Evolutionary conservation across 2,329 filamentous ascomycete species (phyloP).

Genomic region (Aspergillus caelatus): DNA sequence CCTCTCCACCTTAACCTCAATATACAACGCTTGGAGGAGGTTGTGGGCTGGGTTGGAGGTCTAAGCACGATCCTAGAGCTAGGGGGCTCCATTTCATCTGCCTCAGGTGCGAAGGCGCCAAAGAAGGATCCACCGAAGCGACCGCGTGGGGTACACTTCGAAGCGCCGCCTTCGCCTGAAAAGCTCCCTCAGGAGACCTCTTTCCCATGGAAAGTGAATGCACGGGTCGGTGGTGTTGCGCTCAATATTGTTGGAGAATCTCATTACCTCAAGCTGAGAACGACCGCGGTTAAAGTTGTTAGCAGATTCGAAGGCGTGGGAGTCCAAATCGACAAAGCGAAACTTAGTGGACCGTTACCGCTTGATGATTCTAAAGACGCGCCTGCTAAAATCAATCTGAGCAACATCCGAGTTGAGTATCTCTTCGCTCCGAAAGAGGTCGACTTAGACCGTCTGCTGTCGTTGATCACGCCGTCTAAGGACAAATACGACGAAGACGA

Average conservation of each 20-base stretch:
- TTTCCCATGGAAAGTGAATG: constrained; percentile 65
- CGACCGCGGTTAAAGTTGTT: constrained; percentile 80
- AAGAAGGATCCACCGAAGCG: constrained; percentile 34
- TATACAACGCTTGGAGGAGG: constrained; percentile 79
- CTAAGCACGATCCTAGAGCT: constrained; percentile 89
- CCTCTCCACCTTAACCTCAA: constrained; percentile 78
- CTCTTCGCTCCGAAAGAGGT: constrained; percentile 71
- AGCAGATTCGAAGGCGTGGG: constrained; percentile 73
- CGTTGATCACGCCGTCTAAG: constrained; percentile 87
- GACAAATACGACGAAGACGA: constrained; percentile 87
- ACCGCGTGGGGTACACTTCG: constrained; percentile 60
- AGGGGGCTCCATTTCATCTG: constrained; percentile 79
- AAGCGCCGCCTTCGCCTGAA: constrained; percentile 43
- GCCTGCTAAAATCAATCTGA: constrained; percentile 64
- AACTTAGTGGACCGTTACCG: constrained; percentile 70
- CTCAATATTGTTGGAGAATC: constrained; percentile 76
- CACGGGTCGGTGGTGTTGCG: constrained; percentile 75
- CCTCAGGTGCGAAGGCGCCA: constrained; percentile 55
- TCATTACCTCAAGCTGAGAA: constrained; percentile 73
- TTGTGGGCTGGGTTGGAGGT: constrained; percentile 85
- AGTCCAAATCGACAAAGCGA: constrained; percentile 74
- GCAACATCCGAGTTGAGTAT: constrained; percentile 72
- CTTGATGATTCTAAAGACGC: constrained; percentile 51
- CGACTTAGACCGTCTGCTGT: constrained; percentile 80
- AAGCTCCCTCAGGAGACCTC: constrained; percentile 18